These are phyloP conservation scores for Isoetes engelmannii DNA, from an alignment of 83 land plant species.

Conservation along the genomic window DNA sequence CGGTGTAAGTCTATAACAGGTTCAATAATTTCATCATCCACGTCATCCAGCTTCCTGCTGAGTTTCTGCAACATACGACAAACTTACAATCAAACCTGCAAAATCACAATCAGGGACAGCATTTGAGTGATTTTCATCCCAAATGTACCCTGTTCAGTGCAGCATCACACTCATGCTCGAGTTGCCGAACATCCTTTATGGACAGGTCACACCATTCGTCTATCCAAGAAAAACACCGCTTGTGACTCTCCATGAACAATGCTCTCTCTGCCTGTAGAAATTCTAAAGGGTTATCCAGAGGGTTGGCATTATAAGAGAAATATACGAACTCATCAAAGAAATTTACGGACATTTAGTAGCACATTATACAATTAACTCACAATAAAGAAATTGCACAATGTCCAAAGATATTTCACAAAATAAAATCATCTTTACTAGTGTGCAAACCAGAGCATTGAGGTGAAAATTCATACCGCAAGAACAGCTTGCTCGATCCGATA, in stretches of 20 bases:
- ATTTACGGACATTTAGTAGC: not conserved
- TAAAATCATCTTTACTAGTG: not conserved
- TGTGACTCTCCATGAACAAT: slow-evolving; percentile 37
- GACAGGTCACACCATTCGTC: slow-evolving; percentile 41
- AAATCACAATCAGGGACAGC: no score
- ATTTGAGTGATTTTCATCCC: no score
- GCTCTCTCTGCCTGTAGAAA: slow-evolving; percentile 39
- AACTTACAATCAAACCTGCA: no score
- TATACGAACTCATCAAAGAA: not conserved
- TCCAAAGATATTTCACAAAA: not conserved
- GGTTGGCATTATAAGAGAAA: not conserved
- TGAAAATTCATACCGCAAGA: slow-evolving; percentile 36
- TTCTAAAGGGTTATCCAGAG: not conserved
- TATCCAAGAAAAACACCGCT: slow-evolving; percentile 36
- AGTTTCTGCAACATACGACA: no score
- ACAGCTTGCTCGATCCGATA: slow-evolving; percentile 50
- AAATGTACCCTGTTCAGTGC: slow-evolving; percentile 26
- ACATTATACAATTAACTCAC: not conserved
- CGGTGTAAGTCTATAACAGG: no score
- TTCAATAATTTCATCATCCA: no score
- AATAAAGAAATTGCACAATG: not conserved
- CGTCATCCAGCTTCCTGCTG: no score
- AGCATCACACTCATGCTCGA: slow-evolving; percentile 30
- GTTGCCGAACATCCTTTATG: slow-evolving; percentile 26
- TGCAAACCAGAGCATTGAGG: not conserved